Percentiles rank a stretch among this genome's conserved stretches.
Conservation (phyloP, 2,329 filamentous ascomycete species). For the Ilyonectria destructans region DNA sequence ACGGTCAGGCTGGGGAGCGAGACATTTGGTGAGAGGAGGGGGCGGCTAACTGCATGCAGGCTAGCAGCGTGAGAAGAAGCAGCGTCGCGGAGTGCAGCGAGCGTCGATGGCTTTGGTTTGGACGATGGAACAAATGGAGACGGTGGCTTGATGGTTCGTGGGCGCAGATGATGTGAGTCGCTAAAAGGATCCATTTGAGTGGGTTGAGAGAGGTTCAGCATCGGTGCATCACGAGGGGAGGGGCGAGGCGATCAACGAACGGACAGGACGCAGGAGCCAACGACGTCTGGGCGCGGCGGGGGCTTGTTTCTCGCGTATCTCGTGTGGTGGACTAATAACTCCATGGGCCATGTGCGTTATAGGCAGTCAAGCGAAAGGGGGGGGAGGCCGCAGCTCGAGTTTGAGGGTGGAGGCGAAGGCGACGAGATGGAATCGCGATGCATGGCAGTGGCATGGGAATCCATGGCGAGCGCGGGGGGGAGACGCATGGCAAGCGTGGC, state of each 20-base stretch:
- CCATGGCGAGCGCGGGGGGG: conserved; percentile 29
- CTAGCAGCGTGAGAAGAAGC: conserved; percentile 36
- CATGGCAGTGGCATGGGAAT: conserved; percentile 43
- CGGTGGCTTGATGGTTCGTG: conserved; percentile 46
- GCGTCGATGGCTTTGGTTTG: conserved; percentile 32
- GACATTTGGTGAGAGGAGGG: conserved; percentile 27
- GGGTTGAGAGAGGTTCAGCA: conserved; percentile 39
- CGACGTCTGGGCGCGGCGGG: conserved; percentile 29
- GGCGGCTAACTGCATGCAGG: conserved; percentile 27
- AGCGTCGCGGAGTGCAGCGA: conserved; percentile 39
- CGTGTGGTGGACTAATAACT: conserved; percentile 38
- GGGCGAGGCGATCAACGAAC: conserved; percentile 24
- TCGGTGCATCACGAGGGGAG: conserved; percentile 38
- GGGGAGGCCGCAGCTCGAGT: conserved; percentile 5
- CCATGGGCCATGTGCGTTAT: conserved; percentile 14
- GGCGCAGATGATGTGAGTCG: conserved; percentile 24
- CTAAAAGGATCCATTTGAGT: conserved; percentile 23
- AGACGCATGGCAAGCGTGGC: conserved; percentile 36
- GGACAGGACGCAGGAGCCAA: conserved; percentile 17
- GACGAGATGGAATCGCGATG: conserved; percentile 37
- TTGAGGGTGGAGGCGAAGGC: conserved; percentile 32
- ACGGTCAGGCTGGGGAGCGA: conserved; percentile 24
- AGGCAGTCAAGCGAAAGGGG: conserved; percentile 25
- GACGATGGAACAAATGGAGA: conserved; percentile 24
- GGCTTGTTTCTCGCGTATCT: conserved; percentile 50